A percentile compares a stretch with the other conserved stretches of the same genome.
Evolutionary conservation across 768 basidiomycete genomes (phyloP).

Genomic region (Gymnopilus dilepis): DNA sequence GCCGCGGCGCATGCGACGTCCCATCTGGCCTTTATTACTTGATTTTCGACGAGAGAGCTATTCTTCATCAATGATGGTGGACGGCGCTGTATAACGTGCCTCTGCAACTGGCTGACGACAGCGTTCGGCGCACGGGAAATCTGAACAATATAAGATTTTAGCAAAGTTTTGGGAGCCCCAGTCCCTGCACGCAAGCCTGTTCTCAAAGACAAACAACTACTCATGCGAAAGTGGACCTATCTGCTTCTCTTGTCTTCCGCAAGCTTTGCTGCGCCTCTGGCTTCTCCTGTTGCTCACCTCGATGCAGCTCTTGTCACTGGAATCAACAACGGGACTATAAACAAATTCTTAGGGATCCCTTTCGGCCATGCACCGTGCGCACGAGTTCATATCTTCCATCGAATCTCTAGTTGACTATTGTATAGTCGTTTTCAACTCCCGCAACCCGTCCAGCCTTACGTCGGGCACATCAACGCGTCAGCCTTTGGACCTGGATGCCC

Average conservation of each 20-base stretch:
- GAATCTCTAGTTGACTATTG: not conserved
- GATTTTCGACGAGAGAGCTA: not conserved
- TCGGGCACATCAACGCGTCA: conserved; percentile 37
- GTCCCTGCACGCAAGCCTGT: not conserved
- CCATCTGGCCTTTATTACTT: not conserved
- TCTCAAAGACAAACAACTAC: not conserved
- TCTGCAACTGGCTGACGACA: not conserved
- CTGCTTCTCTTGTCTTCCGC: not conserved
- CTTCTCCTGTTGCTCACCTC: conserved; percentile 37
- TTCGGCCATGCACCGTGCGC: conserved; percentile 53
- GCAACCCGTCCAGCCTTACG: conserved; percentile 38
- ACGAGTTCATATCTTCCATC: not conserved
- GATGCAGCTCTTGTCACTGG: conserved; percentile 48
- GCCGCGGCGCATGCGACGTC: not conserved
- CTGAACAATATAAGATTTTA: not conserved
- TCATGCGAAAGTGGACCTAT: not conserved
- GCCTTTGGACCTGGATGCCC: conserved; percentile 50
- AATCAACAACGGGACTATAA: conserved; percentile 32
- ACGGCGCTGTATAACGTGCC: not conserved
- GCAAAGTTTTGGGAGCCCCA: not conserved
- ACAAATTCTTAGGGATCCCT: conserved; percentile 51
- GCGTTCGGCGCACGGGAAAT: not conserved
- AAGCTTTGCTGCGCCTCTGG: conserved; percentile 1
- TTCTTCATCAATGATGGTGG: not conserved
- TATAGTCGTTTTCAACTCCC: conserved; percentile 48